Evolutionary conservation across 2,329 filamentous ascomycete species (phyloP), one percentile per base, ranked within the genome.

Genomic region (Sporothrix euskadiensis): DNA sequence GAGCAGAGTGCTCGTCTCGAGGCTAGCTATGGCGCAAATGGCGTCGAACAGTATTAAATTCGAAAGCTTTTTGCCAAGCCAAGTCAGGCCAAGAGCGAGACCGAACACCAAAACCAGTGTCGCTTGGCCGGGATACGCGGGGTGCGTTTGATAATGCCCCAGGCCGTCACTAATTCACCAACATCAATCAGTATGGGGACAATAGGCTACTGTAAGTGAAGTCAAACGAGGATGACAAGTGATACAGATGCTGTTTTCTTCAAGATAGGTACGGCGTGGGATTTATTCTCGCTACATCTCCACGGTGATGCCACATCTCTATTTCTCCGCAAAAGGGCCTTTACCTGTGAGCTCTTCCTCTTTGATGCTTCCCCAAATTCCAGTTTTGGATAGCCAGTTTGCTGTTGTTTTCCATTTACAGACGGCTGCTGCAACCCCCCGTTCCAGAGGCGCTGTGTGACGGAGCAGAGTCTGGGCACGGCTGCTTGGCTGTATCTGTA

Each of bases 311-410:
- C 63, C 26, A 12, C 44, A 52, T 52, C 44, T 52, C n/a, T 35
- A 68, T 68, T 52, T 68, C 65, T 68, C 65, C 65, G 65, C 44
- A 68, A 32, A 68, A 68, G 65, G 65, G 41, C 65, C 44, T 68
- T 52, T 52, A 52, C 16, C 10, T 52, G n/a, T 10, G 19, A 30
- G 6, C 47, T 47, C 16, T 35, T 4, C 14, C 12, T 59, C 9
- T 59, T 22, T 59, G 19, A n/a, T n/a, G 4, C 35, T 26, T 22
- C 35, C 35, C 22, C 39, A 19, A 63, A 65, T 7, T 65, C 61
- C 39, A 47, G 10, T 65, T 65, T 65, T 26, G 35, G 39, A 65
- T 1, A 12, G 8, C 39, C 3, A 47, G n/a, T 10, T 26, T 47
- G n/a, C 7, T 47, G 39, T 30, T 10, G 22, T 66, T 66, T 66